Conservation (phyloP, 805 yeast genomes). For the Myxozyma monticola region DNA sequence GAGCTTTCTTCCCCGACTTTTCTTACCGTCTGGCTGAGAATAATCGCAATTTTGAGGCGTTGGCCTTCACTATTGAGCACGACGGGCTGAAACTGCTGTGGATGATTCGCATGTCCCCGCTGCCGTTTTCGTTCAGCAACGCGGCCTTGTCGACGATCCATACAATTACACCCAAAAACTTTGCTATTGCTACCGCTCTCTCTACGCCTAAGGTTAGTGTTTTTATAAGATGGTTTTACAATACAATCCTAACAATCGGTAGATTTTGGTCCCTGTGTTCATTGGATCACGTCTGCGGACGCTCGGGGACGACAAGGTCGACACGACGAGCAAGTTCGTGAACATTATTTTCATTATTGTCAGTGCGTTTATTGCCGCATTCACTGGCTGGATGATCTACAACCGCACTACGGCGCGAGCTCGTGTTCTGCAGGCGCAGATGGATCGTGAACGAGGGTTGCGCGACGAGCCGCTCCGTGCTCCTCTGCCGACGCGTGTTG, state of each 20-base stretch:
- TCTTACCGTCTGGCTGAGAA: conserved; percentile 61
- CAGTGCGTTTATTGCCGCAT: conserved; percentile 19
- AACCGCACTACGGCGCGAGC: conserved; percentile 25
- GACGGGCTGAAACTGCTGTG: conserved; percentile 66
- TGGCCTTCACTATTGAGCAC: conserved; percentile 71
- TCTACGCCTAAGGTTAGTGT: conserved; percentile 63
- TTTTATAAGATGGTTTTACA: too few species aligned
- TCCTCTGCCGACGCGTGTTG: too few species aligned
- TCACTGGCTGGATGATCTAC: conserved; percentile 28
- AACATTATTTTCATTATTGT: conserved; percentile 19
- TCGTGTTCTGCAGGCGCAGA: conserved; percentile 5
- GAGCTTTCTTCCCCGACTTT: conserved; percentile 54
- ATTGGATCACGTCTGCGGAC: conserved; percentile 28
- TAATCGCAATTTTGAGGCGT: conserved; percentile 68
- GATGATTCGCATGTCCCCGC: conserved; percentile 80
- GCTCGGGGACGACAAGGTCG: conserved; percentile 25
- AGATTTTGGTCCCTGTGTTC: conserved; percentile 27
- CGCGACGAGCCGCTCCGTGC: too few species aligned
- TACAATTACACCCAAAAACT: conserved; percentile 61
- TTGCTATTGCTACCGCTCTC: conserved; percentile 66
- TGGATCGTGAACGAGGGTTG: conserved; percentile 10
- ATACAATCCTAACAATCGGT: not conserved
- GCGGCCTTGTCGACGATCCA: conserved; percentile 92
- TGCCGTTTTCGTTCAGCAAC: conserved; percentile 88
- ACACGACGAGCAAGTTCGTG: conserved; percentile 15